A percentile compares a stretch with the other conserved stretches of the same genome.
These are phyloP conservation scores for Suillus tomentosus DNA, from an alignment of 768 basidiomycete species.

Conservation along the genomic window DNA sequence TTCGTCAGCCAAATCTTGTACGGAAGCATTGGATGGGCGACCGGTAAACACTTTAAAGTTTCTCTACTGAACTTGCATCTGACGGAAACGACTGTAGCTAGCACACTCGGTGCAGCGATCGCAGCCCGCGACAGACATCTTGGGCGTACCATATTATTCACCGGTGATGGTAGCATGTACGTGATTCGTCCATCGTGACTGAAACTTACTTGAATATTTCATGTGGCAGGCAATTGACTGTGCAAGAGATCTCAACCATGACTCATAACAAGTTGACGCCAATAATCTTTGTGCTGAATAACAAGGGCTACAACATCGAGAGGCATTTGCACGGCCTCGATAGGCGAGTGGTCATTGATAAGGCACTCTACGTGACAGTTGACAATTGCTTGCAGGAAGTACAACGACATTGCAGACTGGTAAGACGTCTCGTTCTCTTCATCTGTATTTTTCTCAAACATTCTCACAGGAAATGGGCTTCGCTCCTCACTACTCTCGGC, in stretches of 20 bases:
- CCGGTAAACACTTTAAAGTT: constrained; percentile 48
- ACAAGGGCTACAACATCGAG: constrained; percentile 88
- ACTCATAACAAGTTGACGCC: constrained; percentile 71
- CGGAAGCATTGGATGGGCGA: constrained; percentile 92
- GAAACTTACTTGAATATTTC: constrained; percentile 12
- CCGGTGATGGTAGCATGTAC: constrained; percentile 83
- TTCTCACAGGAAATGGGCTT: constrained; percentile 57
- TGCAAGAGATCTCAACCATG: constrained; percentile 88
- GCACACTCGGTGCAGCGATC: constrained; percentile 75
- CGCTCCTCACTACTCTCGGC: constrained; percentile 60
- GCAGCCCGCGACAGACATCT: constrained; percentile 67
- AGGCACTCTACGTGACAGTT: not conserved
- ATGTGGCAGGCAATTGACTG: constrained; percentile 63
- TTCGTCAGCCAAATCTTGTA: constrained; percentile 81
- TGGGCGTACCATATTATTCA: constrained; percentile 77
- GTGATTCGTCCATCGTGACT: constrained; percentile 25
- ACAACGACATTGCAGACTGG: constrained; percentile 87
- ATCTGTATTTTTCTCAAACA: not conserved
- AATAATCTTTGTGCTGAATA: constrained; percentile 83
- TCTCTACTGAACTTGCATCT: not conserved
- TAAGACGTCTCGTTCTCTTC: constrained; percentile 24
- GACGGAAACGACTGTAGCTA: constrained; percentile 37
- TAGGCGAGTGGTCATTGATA: constrained; percentile 35
- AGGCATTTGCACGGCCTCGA: constrained; percentile 68
- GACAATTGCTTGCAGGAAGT: constrained; percentile 48